Percentiles rank a stretch among this genome's conserved stretches.
Conservation (phyloP, 208 protist genomes). For the Naegleria gruberi region DNA sequence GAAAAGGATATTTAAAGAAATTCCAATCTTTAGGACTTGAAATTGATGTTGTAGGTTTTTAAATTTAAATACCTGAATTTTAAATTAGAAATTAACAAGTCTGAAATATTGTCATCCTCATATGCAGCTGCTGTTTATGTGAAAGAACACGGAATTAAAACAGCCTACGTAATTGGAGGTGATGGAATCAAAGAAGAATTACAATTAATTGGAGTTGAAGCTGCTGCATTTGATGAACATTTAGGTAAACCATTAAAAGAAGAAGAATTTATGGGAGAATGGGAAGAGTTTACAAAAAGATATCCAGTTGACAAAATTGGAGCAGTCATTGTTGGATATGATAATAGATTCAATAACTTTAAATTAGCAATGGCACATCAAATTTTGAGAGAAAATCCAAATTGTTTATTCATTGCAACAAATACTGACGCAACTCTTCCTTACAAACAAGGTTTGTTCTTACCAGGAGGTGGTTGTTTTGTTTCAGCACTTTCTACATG, state of each 20-base stretch:
- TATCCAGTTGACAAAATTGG: neutral
- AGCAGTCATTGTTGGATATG: constrained; percentile 6
- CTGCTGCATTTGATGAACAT: neutral
- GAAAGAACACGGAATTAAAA: neutral
- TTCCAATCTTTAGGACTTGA: neutral
- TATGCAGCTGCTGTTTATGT: neutral
- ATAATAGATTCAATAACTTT: constrained; percentile 4
- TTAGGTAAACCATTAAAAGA: neutral
- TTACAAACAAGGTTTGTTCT: neutral
- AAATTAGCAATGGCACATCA: neutral
- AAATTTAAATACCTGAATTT: neutral
- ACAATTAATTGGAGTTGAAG: neutral
- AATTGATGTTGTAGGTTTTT: neutral
- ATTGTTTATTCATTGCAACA: neutral
- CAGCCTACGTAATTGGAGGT: neutral
- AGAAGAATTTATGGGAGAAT: neutral
- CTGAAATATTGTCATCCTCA: neutral
- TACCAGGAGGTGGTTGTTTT: neutral
- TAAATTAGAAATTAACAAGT: neutral
- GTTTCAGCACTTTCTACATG: neutral
- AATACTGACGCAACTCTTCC: neutral
- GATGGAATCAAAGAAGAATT: constrained; percentile 15
- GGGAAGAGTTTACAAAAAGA: neutral
- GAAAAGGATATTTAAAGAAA: constrained; percentile 1
- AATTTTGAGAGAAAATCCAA: constrained; percentile 1